These are phyloP conservation scores for Cardamine resedifolia DNA, from an alignment of 345 rosid genomes.

Conservation along the genomic window DNA sequence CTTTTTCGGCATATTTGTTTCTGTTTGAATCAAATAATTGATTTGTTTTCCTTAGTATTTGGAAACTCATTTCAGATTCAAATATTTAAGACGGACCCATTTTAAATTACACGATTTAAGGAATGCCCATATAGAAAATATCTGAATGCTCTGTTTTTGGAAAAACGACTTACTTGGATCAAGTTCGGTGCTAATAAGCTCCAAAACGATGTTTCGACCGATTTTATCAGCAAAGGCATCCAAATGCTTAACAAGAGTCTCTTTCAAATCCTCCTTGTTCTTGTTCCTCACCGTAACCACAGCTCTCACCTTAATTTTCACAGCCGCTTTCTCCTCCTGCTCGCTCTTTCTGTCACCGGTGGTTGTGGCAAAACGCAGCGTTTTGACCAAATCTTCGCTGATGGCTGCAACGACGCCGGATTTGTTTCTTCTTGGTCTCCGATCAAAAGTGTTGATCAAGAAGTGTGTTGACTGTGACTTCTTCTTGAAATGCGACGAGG, in stretches of 20 bases:
- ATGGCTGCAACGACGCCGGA: constrained; percentile 49
- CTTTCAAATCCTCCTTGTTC: constrained; percentile 73
- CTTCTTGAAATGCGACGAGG: constrained; percentile 27
- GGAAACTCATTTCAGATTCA: neutral
- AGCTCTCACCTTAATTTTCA: constrained; percentile 69
- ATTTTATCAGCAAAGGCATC: constrained; percentile 71
- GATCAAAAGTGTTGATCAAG: constrained; percentile 19
- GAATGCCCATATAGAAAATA: neutral
- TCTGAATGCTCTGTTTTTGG: neutral
- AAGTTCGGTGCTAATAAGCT: constrained; percentile 71
- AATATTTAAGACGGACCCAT: neutral
- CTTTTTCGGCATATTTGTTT: constrained; percentile 70
- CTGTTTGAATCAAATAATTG: constrained; percentile 34
- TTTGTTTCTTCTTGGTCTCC: constrained; percentile 10
- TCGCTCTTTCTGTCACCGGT: constrained; percentile 25
- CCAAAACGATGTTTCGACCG: constrained; percentile 76
- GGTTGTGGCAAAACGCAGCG: constrained; percentile 23
- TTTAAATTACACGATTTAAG: neutral
- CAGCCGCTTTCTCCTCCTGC: constrained; percentile 41
- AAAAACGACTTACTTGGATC: constrained; percentile 70
- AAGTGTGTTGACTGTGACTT: neutral
- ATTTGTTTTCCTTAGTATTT: neutral
- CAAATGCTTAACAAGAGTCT: constrained; percentile 61
- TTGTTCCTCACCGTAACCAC: constrained; percentile 72
- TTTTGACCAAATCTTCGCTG: constrained; percentile 63